Base-by-base conservation (phyloP, 140 eudicot genomes). In the Senecio squalidus region DNA sequence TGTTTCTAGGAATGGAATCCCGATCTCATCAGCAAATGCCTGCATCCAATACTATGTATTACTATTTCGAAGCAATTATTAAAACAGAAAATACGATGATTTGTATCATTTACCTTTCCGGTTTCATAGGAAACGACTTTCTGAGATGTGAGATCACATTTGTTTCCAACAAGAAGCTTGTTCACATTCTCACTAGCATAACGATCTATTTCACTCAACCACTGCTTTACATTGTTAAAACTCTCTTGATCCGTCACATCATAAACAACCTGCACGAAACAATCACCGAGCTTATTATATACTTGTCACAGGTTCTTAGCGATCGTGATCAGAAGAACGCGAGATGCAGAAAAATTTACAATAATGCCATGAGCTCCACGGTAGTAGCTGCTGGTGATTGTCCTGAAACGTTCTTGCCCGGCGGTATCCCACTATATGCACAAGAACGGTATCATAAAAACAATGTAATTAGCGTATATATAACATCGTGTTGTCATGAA, bases 321-420 rank as follows among this genome's bases (percentile, higher is more conserved):
- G 33, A 56, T 4, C 31, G 17, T 9, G 23, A 69, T 51, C 21
- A 23, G n/a, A 22, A 41, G 57, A 44, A 16, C 20, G 41, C 0
- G 11, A 45, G 15, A 51, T 56, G 15, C 20, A 39, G 11, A 21
- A 43, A 6, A 21, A 60, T 75, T 70, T 68, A 92, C 98, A 66
- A 92, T 92, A 67, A 92, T 92, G 67, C 98, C 98, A 73, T 92
- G 98, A 55, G 98, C 98, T 60, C 98, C 98, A 41, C 96, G 96
- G 62, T 92, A 92, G 83, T 92, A 92, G 72, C 98, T 92, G 79
- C 98, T 92, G 30, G 98, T 92, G 62, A 92, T 92, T 47, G 98
- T 92, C 82, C 98, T 84, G 65, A 92, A 92, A 28, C 98, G 99
- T 74, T 93, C 99, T 82, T 93, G 99, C 16, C 99, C 99, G 67